A percentile compares a stretch with the other conserved stretches of the same genome.
These are phyloP conservation scores for Gaeumannomyces sp. DNA, from an alignment of 2,329 filamentous ascomycete genomes.

Conservation along the genomic window DNA sequence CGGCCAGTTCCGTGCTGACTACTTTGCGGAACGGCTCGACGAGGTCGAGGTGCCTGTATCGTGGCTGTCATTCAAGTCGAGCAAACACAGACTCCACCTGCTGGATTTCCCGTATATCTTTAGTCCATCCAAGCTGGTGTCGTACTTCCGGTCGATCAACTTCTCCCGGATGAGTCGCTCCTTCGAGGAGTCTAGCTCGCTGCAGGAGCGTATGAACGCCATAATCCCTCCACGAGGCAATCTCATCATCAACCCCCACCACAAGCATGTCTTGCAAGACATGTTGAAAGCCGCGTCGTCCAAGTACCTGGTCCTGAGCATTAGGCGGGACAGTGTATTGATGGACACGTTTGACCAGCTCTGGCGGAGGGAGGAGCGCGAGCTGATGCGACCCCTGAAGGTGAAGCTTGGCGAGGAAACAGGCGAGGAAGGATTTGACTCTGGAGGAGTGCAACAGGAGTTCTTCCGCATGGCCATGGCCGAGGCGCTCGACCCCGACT, in stretches of 20 bases:
- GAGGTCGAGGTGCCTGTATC: slow-evolving; percentile 65
- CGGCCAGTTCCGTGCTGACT: slow-evolving; percentile 67
- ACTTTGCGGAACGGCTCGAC: slow-evolving; percentile 71
- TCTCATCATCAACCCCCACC: slow-evolving; percentile 49
- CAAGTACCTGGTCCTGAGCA: slow-evolving; percentile 64
- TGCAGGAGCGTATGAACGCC: slow-evolving; percentile 49
- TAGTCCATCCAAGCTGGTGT: slow-evolving; percentile 62
- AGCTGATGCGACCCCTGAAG: slow-evolving; percentile 80
- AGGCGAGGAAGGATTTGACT: slow-evolving; percentile 86
- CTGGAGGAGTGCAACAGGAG: slow-evolving; percentile 92
- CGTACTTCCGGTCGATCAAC: slow-evolving; percentile 84
- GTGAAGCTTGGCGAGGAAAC: slow-evolving; percentile 76
- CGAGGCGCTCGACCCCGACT: slow-evolving; percentile 71
- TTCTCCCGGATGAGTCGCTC: slow-evolving; percentile 78
- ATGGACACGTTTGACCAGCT: slow-evolving; percentile 78
- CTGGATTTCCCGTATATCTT: slow-evolving; percentile 80
- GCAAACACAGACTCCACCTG: slow-evolving; percentile 63
- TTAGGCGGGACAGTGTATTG: slow-evolving; percentile 62
- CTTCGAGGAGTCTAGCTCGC: slow-evolving; percentile 61
- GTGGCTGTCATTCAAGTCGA: slow-evolving; percentile 58
- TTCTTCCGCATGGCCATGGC: slow-evolving; percentile 83
- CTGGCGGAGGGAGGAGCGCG: slow-evolving; percentile 76
- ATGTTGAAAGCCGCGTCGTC: slow-evolving; percentile 61
- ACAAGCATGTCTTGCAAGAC: slow-evolving; percentile 56
- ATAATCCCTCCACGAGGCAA: slow-evolving; percentile 46